Evolutionary conservation across 2,329 filamentous ascomycete species (phyloP).

Genomic region (Penicillium griseofulvum): DNA sequence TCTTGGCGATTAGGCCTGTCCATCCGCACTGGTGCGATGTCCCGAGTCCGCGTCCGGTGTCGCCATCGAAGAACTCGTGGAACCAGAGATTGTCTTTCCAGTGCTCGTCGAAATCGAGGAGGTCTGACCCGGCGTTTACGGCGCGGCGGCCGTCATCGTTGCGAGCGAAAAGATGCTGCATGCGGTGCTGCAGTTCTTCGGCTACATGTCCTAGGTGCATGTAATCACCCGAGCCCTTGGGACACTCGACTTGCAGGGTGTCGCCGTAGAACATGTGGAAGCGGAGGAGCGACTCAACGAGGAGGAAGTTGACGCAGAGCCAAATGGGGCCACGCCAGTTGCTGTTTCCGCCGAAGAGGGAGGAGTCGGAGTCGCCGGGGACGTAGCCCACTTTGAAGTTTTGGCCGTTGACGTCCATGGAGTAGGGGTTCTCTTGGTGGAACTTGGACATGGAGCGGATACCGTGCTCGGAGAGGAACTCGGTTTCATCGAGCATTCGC

Average conservation of each 20-base stretch:
- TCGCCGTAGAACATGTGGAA: constrained; percentile 97
- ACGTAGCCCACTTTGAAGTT: constrained; percentile 85
- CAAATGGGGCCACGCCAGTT: constrained; percentile 97
- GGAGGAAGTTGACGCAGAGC: constrained; percentile 92
- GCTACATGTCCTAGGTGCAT: constrained; percentile 96
- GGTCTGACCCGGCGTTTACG: constrained; percentile 80
- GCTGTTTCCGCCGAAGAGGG: constrained; percentile 93
- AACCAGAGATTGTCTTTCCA: constrained; percentile 97
- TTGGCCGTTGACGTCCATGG: constrained; percentile 94
- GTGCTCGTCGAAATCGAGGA: constrained; percentile 84
- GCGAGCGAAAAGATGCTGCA: constrained; percentile 86
- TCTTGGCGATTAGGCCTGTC: constrained; percentile 91
- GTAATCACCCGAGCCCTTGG: constrained; percentile 85
- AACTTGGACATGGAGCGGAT: constrained; percentile 89
- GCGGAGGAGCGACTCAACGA: constrained; percentile 89
- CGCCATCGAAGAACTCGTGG: constrained; percentile 96
- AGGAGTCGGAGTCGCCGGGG: constrained; percentile 92
- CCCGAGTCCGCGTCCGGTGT: constrained; percentile 82
- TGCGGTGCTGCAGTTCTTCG: constrained; percentile 89
- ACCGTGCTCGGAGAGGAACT: constrained; percentile 87
- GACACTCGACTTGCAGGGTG: constrained; percentile 85
- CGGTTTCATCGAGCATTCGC: constrained; percentile 89
- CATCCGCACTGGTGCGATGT: constrained; percentile 94
- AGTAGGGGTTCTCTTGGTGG: constrained; percentile 85
- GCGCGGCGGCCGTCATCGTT: constrained; percentile 82